Conservation (phyloP, 2,329 filamentous ascomycete species). For the Endocalyx cinctus region DNA sequence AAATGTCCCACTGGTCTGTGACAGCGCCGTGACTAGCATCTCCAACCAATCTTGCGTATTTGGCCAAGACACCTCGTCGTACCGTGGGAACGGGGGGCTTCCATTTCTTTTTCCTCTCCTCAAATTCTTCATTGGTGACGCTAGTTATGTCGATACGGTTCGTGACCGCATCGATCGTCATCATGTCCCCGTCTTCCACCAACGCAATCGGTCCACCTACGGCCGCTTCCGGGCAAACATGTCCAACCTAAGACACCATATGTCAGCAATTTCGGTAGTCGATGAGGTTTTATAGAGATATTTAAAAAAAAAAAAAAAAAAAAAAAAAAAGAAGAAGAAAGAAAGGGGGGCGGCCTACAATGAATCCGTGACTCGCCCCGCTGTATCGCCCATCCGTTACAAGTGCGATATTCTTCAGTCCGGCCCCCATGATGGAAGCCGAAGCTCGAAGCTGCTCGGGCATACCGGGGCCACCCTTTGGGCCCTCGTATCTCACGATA, state of each 20-base stretch:
- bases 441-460: constrained; percentile 87
- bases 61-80: constrained; percentile 78
- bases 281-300: too few relatives aligned
- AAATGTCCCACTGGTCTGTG: constrained; percentile 62
- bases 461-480: constrained; percentile 92
- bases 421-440: constrained; percentile 89
- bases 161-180: constrained; percentile 80
- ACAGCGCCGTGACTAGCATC: constrained; percentile 90
- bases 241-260: too few relatives aligned
- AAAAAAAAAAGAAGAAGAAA: neutral
- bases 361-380: constrained; percentile 66
- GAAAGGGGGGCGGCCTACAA: constrained; percentile 10
- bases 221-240: constrained; percentile 86
- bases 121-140: constrained; percentile 67
- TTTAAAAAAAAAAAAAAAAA: constrained; percentile 27
- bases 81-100: constrained; percentile 66
- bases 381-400: constrained; percentile 90
- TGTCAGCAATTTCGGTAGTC: too few relatives aligned
- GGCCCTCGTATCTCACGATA: constrained; percentile 89
- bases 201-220: constrained; percentile 84
- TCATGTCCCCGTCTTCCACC: constrained; percentile 72
- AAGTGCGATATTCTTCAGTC: constrained; percentile 79
- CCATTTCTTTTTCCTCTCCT: constrained; percentile 61
- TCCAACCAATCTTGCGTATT: constrained; percentile 82
- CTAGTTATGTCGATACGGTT: constrained; percentile 66